Evolutionary conservation across 208 protist species (phyloP), one percentile per base, ranked within the genome.

Genomic region (Wallacemonas sp.): DNA sequence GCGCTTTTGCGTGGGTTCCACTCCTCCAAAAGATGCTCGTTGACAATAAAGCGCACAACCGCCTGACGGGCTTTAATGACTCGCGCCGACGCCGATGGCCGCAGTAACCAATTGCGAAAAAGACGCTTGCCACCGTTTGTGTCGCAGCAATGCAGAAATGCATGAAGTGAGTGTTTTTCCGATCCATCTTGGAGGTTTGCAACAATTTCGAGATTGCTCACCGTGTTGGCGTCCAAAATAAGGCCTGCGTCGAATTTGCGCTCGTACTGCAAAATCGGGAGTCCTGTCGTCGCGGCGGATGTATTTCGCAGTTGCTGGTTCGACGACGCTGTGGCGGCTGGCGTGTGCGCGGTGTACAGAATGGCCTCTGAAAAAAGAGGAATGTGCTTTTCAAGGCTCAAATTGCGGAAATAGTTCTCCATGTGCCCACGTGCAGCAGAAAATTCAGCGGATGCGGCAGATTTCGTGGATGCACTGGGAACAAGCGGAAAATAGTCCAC

Each of bases 81-180:
- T 9, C 56, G 60, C 9, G 73, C 63, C 19, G 62, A 82, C 1
- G 83, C 60, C 12, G 85, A 88, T 12, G 90, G 90, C 9, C 90
- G 80, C 61, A 96, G 74, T 58, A 96, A 65, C 91, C 92, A 96
- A 19, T 74, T 63, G 23, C 87, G 82, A 38, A 96, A 87, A 16
- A 95, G 76, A 32, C 92, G 81, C 27, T 80, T 86, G 21, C 90
- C 90, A 48, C 85, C 86, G 72, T 89, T 92, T 1, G 90, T 93
- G 30, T 48, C 72, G 64, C 87, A 94, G 27, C 66, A 70, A 57
- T 93, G 92, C 11, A 96, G 39, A 32, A 75, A 80, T 34, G 80
- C 56, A 52, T 90, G 76, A 48, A 96, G 54, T n/a, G 86, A 87
- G 24, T 85, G 72, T n/a, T 66, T 84, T 54, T 81, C 85, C 32